Evolutionary conservation across 75 land plant genomes (phyloP), one percentile per base, ranked within the genome.

Genomic region (Pseudotsuga menziesii): DNA sequence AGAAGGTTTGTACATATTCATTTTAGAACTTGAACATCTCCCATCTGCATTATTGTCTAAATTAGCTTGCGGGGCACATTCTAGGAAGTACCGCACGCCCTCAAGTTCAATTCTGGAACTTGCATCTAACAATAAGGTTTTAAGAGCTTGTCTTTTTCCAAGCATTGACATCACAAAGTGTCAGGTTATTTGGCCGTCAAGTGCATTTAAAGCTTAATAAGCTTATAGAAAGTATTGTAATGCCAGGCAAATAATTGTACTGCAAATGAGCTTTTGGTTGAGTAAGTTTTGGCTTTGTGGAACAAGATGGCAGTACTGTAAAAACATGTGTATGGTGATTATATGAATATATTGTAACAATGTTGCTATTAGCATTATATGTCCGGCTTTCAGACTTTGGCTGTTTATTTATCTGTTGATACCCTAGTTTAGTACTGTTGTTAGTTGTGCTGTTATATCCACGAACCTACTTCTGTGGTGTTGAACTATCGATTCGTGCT

Each of bases 231-330:
- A 41, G 23, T n/a, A 69, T 11, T n/a, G 72, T 69, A 41, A 36
- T 69, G 72, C 52, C 72, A 41, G 48, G 72, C n/a, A 69, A 69
- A 69, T 69, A 69, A 69, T 69, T 69, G 72, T 20, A 41, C 48
- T 69, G 22, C 72, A 69, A 69, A n/a, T 41, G 72, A 69, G 54
- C 44, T 29, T 48, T 69, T 69, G 72, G 23, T 13, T n/a, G 54
- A 69, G 72, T 23, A 69, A 41, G n/a, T 69, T 69, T 69, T 41
- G 2, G 19, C 48, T 20, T 8, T 22, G 23, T 69, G 25, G 9
- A 20, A 44, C 22, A 39, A 69, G 23, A 67, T 69, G 44, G 23
- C 54, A 19, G 48, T 36, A 20, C 25, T 2, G 3, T 17, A 69
- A 12, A 69, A 36, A 41, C n/a, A 69, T 11, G 12, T 69, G 0